phyloP scores from a whole-genome alignment of 495 filamentous ascomycete genomes.

The Hypoxylon lienhwacheense region DNA sequence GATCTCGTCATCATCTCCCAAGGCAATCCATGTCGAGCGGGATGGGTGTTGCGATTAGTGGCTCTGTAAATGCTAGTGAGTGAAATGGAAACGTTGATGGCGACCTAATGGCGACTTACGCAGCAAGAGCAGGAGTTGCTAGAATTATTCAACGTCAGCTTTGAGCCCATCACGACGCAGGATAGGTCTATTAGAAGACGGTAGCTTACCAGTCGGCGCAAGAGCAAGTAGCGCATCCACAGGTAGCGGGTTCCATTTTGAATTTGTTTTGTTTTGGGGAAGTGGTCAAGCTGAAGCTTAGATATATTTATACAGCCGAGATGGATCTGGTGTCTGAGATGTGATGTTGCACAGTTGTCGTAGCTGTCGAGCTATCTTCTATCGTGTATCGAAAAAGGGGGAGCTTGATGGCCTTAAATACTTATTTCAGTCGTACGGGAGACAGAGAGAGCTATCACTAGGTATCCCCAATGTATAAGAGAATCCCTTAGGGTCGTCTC shows the following conservation, averaged over 20 bases:
- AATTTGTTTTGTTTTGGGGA: conserved; percentile 8
- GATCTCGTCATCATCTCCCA: not conserved
- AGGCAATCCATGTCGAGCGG: conserved; percentile 1
- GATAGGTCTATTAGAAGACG: not conserved
- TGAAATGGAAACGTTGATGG: not conserved
- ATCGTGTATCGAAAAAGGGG: conserved; percentile 25
- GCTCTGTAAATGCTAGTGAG: conserved; percentile 25
- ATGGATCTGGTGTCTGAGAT: not conserved
- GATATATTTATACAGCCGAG: conserved; percentile 21
- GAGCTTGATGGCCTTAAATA: conserved; percentile 38
- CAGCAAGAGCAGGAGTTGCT: conserved; percentile 39
- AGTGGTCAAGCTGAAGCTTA: conserved; percentile 19
- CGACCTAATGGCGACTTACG: conserved; percentile 26
- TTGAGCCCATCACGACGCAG: not conserved
- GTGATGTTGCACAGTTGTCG: conserved; percentile 15
- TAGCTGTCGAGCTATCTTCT: conserved; percentile 16
- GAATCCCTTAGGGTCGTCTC: conserved; percentile 13
- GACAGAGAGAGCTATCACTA: no score
- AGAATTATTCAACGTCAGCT: conserved; percentile 13
- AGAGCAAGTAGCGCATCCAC: conserved; percentile 38
- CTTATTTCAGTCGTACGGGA: conserved; percentile 18
- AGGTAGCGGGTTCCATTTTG: conserved; percentile 33
- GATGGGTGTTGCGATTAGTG: conserved; percentile 23
- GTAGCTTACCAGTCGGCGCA: conserved; percentile 33
- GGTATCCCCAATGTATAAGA: no score